Evolutionary conservation across 345 rosid genomes (phyloP), one percentile per base, ranked within the genome.

Genomic region (Noccaea bulbosa): DNA sequence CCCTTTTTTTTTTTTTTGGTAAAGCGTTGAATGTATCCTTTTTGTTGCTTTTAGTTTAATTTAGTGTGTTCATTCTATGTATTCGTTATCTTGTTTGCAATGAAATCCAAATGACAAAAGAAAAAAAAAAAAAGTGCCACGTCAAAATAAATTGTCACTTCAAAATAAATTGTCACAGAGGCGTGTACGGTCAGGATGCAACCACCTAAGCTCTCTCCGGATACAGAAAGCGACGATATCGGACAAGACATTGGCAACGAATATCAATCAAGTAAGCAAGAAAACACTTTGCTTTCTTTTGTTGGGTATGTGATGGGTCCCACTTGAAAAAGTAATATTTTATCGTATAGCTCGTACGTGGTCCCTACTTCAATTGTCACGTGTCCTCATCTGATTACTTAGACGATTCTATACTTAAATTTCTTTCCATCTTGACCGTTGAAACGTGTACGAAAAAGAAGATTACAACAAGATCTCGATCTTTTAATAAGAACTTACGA

Each of bases 171-270:
- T 20, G 22, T 20, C 22, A 20, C 22, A 37, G 60, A 61, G 20
- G 37, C 61, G 61, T 70, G 75, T 50, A 61, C 68, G 75, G 67
- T 15, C 52, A 32, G 0, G 61, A 70, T 50, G 61, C 68, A 61
- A 6, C 75, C 68, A 61, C 68, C 37, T 58, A 58, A 58, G 7
- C 57, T 58, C 57, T 47, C 48, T 47, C 57, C 20, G 17, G 57
- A 44, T 44, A 33, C 45, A 8, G 57, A 69, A 69, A 57, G 65
- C 65, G 56, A 69, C 65, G 16, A n/a, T 69, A 16, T 34, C 30
- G 27, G 73, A 69, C 65, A 46, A 69, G 65, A 59, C 74, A 30
- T 39, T 39, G 74, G 50, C 74, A 70, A 6, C 57, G 65, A 69
- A 69, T 34, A 35, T 22, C 47, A 57, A 56, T 56, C 61, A 56